Base-by-base conservation (phyloP, 768 basidiomycete genomes). In the Lentinula raphanica region DNA sequence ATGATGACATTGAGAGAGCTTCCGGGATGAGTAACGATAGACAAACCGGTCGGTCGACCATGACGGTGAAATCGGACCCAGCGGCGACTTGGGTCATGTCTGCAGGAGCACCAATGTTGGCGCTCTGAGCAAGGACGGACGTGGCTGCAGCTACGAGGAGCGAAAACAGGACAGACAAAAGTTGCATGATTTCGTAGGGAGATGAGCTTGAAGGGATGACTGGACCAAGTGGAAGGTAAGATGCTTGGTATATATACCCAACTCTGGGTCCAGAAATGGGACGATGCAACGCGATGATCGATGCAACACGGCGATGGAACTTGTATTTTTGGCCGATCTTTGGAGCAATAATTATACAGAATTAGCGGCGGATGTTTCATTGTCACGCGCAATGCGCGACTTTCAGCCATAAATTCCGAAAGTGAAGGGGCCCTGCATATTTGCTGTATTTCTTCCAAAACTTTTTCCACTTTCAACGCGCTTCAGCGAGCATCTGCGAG, bases 1-100 rank as follows among this genome's bases (percentile, higher is more conserved):
- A 36, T 21, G 31, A n/a, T 23, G 21, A 31, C 7, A 15, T 17
- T 31, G 4, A 46, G 25, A 6, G 13, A 19, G 13, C 32, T 8
- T 35, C 13, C 13, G 32, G 13, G 19, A 45, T 29, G 39, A 17
- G 27, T 6, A 11, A 7, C 7, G 19, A 1, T 12, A 23, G 27
- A 38, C 79, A n/a, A 64, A 83, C 82, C 3, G 79, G 79, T 49
- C 73, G 71, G 54, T 78, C 77, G 11, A 84, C 63, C 60, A 80
- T 76, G 3, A 83, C 76, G 3, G 66, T 74, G 36, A 84, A 49
- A 9, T 63, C 62, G 7, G 60, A 64, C 4, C 82, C 82, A 36
- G 75, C 61, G 8, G 38, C 49, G 7, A 83, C 71, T 9, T 64
- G 54, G 2, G 71, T 59, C 8, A 71, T 72, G 2, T 68, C 64